Conservation (phyloP, 495 filamentous ascomycete species). For the Elaphomyces granulatus region DNA sequence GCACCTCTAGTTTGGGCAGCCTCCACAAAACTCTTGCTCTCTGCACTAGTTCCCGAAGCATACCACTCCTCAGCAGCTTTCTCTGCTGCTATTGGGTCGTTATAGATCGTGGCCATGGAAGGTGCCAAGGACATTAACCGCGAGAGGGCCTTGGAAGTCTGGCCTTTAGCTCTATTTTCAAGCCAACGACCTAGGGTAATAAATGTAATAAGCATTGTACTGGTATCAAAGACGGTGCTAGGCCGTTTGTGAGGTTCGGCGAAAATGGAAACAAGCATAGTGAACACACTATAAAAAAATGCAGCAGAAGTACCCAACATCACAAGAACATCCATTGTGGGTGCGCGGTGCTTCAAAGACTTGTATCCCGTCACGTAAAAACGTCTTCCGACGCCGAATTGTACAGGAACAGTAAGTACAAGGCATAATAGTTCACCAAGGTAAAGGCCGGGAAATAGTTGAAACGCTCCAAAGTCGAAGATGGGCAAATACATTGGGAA, state of each 20-base stretch:
- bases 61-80: slow-evolving; percentile 77
- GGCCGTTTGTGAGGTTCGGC: slow-evolving; percentile 58
- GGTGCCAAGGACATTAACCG: slow-evolving; percentile 89
- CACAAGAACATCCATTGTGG: slow-evolving; percentile 97
- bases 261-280: slow-evolving; percentile 70
- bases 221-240: slow-evolving; percentile 88
- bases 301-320: slow-evolving; percentile 91
- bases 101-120: slow-evolving; percentile 94
- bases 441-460: slow-evolving; percentile 59
- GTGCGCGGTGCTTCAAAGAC: slow-evolving; percentile 72
- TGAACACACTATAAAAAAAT: slow-evolving; percentile 88
- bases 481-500: slow-evolving; percentile 61
- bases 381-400: slow-evolving; percentile 88
- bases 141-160: slow-evolving; percentile 92
- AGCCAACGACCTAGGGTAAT: slow-evolving; percentile 83
- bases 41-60: slow-evolving; percentile 5
- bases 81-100: slow-evolving; percentile 87
- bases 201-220: slow-evolving; percentile 97
- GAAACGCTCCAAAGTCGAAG: slow-evolving; percentile 57
- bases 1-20: slow-evolving; percentile 39
- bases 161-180: slow-evolving; percentile 91
- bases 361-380: slow-evolving; percentile 90
- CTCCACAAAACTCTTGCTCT: too few species aligned
- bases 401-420: slow-evolving; percentile 73
- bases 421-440: slow-evolving; percentile 79